Conservation (phyloP, 805 yeast genomes). For the Starmerella lactis-condensi region DNA sequence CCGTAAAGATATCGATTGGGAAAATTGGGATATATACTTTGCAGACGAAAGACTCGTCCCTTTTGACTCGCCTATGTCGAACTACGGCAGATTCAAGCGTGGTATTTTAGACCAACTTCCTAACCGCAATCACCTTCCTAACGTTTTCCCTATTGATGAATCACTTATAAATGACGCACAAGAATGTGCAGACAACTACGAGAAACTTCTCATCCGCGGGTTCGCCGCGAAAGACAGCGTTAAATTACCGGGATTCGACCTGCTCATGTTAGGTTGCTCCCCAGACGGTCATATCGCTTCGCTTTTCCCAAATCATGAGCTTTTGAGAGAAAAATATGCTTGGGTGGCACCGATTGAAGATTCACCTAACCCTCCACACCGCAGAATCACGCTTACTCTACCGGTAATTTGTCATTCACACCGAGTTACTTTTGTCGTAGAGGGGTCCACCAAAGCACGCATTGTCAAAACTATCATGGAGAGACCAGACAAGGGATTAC, state of each 20-base stretch:
- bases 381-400: constrained; percentile 73
- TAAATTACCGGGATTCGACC: constrained; percentile 83
- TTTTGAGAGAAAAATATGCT: constrained; percentile 72
- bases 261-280: constrained; percentile 85
- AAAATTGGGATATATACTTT: constrained; percentile 85
- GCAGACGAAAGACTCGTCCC: constrained; percentile 94
- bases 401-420: constrained; percentile 92
- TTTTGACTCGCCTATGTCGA: constrained; percentile 61
- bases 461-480: constrained; percentile 82
- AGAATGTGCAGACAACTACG: constrained; percentile 88
- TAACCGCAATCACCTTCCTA: constrained; percentile 36
- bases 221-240: constrained; percentile 95
- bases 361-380: constrained; percentile 75
- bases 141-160: constrained; percentile 69
- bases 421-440: constrained; percentile 84
- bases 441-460: constrained; percentile 90
- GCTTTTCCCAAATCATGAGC: constrained; percentile 82
- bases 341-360: constrained; percentile 89
- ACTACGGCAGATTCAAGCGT: constrained; percentile 75
- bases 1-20: constrained; percentile 69
- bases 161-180: constrained; percentile 39
- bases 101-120: constrained; percentile 57
- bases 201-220: constrained; percentile 63
- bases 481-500: constrained; percentile 90
- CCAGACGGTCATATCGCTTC: constrained; percentile 98